A percentile compares a stretch with the other conserved stretches of the same genome.
Evolutionary conservation across 2,329 filamentous ascomycete genomes (phyloP).

Genomic region (Neopestalotiopsis rosae): DNA sequence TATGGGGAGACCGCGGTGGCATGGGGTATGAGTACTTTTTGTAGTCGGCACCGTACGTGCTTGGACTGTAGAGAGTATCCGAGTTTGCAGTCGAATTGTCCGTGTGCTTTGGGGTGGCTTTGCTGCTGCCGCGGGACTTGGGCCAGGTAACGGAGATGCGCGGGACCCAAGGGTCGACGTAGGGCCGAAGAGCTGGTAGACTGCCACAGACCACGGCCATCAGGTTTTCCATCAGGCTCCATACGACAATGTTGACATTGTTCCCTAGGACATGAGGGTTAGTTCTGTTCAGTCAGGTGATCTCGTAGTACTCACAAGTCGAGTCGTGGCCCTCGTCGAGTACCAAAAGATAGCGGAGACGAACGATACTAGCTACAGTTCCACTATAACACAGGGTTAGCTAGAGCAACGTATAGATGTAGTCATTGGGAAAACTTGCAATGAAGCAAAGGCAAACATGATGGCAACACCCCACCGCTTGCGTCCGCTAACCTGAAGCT

Average conservation of each 20-base stretch:
- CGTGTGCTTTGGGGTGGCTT: neutral
- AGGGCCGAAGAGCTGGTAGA: constrained; percentile 3
- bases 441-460: constrained; percentile 11
- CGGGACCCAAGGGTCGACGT: constrained; percentile 3
- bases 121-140: neutral
- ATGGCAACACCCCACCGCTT: constrained; percentile 9
- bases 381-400: neutral
- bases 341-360: neutral
- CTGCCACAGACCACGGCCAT: constrained; percentile 10
- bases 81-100: neutral
- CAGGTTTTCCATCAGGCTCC: constrained; percentile 9
- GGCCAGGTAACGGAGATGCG: constrained; percentile 4
- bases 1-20: neutral
- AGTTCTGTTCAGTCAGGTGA: neutral
- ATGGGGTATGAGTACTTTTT: neutral
- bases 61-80: neutral
- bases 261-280: neutral
- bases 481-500: constrained; percentile 5
- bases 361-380: constrained; percentile 12
- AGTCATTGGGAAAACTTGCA: neutral
- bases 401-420: neutral
- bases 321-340: neutral
- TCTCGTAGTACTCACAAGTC: neutral
- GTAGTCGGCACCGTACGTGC: neutral
- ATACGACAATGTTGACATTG: constrained; percentile 1